These are phyloP conservation scores for Taphrina deformans DNA, from an alignment of 1,139 yeast species.

Conservation along the genomic window DNA sequence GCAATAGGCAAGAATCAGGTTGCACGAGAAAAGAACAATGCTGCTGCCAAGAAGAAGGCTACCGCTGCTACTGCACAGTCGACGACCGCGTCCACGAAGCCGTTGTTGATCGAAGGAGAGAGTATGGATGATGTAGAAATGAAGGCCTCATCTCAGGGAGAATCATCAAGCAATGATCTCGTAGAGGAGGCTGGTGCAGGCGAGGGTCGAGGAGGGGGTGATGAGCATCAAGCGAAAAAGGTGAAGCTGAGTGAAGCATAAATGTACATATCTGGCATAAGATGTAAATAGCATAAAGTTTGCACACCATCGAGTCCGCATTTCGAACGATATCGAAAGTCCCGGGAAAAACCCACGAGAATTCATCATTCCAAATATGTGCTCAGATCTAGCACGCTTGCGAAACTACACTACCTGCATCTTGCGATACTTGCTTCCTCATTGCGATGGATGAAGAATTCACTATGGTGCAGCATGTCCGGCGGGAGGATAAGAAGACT, in stretches of 20 bases:
- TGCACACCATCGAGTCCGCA: no score
- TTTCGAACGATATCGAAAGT: no score
- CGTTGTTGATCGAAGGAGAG: background rate
- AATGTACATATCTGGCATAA: background rate
- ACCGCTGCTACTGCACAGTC: background rate
- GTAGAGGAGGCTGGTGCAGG: background rate
- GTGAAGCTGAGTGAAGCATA: background rate
- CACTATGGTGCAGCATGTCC: no score
- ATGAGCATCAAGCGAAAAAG: background rate
- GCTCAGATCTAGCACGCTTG: no score
- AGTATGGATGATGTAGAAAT: slow-evolving; percentile 1
- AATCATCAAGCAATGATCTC: background rate
- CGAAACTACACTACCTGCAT: no score
- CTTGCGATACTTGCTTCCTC: no score
- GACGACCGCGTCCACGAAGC: background rate
- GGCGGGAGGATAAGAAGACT: no score
- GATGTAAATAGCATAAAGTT: background rate
- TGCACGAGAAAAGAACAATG: background rate
- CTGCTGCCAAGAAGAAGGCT: background rate
- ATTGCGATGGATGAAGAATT: no score
- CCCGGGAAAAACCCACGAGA: no score
- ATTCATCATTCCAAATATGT: no score
- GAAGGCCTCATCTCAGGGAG: background rate
- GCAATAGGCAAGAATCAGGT: slow-evolving; percentile 15
- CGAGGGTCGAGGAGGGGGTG: background rate